These are phyloP conservation scores for Leccinellum rugosiceps DNA, from an alignment of 768 basidiomycete species.

Conservation along the genomic window DNA sequence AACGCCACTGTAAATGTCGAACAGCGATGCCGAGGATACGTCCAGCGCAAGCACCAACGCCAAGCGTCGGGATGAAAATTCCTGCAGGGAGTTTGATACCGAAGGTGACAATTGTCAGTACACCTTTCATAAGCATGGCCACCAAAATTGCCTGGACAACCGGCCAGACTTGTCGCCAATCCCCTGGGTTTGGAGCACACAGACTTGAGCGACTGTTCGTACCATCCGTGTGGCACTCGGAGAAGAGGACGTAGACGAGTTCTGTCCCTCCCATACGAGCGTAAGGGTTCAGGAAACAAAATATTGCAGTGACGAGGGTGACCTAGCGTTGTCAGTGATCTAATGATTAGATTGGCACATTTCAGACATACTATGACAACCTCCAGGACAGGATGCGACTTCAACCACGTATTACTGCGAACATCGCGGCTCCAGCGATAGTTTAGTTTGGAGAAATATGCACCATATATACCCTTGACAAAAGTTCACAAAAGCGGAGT, in stretches of 20 bases:
- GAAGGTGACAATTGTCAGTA: conserved; percentile 83
- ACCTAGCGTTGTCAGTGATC: conserved; percentile 45
- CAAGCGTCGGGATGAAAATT: conserved; percentile 95
- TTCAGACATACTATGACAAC: conserved; percentile 64
- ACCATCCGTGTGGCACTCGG: conserved; percentile 71
- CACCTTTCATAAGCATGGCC: conserved; percentile 79
- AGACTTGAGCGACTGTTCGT: conserved; percentile 58
- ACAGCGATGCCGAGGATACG: conserved; percentile 79
- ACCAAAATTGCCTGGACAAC: conserved; percentile 65
- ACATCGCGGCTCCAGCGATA: conserved; percentile 83
- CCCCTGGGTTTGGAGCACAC: conserved; percentile 65
- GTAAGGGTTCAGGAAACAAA: conserved; percentile 87
- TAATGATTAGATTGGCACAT: not conserved
- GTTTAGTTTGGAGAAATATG: conserved; percentile 89
- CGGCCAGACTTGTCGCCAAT: conserved; percentile 52
- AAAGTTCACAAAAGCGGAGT: conserved; percentile 5
- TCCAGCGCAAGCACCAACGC: conserved; percentile 92
- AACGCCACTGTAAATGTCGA: conserved; percentile 66
- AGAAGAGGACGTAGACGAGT: conserved; percentile 87
- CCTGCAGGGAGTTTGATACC: conserved; percentile 91
- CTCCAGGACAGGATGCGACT: conserved; percentile 74
- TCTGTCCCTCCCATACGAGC: conserved; percentile 95
- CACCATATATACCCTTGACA: conserved; percentile 85
- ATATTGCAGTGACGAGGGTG: conserved; percentile 67
- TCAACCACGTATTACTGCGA: conserved; percentile 79